Evolutionary conservation across 768 basidiomycete genomes (phyloP).

Genomic region (Crepidotus variabilis): DNA sequence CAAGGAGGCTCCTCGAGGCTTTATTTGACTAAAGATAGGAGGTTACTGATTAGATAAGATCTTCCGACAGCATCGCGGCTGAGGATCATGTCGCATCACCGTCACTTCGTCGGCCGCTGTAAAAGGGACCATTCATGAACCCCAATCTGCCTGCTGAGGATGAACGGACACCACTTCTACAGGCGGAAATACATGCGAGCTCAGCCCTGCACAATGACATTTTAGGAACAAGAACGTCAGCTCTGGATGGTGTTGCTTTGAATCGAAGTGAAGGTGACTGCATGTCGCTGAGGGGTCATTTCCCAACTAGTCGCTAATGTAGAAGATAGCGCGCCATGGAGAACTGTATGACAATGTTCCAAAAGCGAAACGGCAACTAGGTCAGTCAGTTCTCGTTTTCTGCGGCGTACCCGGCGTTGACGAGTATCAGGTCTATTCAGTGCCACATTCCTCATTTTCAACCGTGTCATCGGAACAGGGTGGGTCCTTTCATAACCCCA

Average conservation of each 20-base stretch:
- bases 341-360: slow-evolving; percentile 47
- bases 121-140: too few species aligned
- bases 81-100: too few species aligned
- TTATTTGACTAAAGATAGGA: too few species aligned
- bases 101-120: too few species aligned
- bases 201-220: background rate
- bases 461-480: slow-evolving; percentile 75
- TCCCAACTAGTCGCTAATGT: too few species aligned
- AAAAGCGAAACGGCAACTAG: slow-evolving; percentile 43
- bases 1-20: too few species aligned
- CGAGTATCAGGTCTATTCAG: slow-evolving; percentile 41
- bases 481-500: slow-evolving; percentile 18
- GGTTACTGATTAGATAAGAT: too few species aligned
- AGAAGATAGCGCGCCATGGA: slow-evolving; percentile 19
- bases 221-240: slow-evolving; percentile 4
- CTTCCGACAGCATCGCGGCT: too few species aligned
- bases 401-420: background rate
- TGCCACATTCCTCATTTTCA: slow-evolving; percentile 67
- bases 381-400: slow-evolving; percentile 24
- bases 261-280: slow-evolving; percentile 8
- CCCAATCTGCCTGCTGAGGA: too few species aligned
- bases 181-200: too few species aligned
- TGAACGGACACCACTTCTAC: background rate
- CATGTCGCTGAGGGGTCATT: background rate
- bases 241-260: slow-evolving; percentile 13